Conservation (phyloP, 75 land plant species). For the Selaginella moellendorffii region DNA sequence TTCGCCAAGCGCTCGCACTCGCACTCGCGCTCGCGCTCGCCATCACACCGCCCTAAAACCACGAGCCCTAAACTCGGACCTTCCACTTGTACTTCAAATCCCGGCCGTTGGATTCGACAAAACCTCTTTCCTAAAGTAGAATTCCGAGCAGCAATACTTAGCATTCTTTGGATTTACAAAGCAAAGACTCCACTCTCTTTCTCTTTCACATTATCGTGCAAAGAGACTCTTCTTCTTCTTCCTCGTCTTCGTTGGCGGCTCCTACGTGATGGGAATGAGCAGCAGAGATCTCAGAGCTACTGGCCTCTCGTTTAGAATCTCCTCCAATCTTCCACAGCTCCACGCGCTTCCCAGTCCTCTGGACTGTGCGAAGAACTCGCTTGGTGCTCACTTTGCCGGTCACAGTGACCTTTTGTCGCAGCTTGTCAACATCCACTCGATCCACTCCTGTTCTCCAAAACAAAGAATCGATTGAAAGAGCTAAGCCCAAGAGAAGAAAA, state of each 20-base stretch:
- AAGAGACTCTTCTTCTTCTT: not conserved
- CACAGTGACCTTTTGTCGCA: not conserved
- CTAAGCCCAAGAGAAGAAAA: not conserved
- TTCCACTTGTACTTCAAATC: too few species aligned
- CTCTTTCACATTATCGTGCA: not conserved
- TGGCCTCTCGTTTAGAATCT: not conserved
- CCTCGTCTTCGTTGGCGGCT: too few species aligned
- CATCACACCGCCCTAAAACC: too few species aligned
- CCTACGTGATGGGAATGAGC: too few species aligned
- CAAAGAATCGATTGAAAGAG: not conserved
- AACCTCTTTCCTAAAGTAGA: too few species aligned
- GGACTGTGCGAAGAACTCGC: not conserved
- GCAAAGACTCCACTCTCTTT: too few species aligned
- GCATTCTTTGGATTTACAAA: too few species aligned
- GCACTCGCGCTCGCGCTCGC: too few species aligned
- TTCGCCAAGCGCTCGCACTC: too few species aligned
- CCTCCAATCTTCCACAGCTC: not conserved
- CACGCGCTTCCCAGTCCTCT: constrained; percentile 6
- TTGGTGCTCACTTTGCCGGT: not conserved
- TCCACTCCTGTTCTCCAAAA: not conserved
- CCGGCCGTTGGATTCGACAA: too few species aligned
- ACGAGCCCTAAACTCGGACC: too few species aligned
- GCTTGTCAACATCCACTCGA: not conserved
- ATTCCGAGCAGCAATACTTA: too few species aligned
- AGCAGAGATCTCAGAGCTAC: not conserved